Conservation (phyloP, 306 rosid species). For the Urtica urens region DNA sequence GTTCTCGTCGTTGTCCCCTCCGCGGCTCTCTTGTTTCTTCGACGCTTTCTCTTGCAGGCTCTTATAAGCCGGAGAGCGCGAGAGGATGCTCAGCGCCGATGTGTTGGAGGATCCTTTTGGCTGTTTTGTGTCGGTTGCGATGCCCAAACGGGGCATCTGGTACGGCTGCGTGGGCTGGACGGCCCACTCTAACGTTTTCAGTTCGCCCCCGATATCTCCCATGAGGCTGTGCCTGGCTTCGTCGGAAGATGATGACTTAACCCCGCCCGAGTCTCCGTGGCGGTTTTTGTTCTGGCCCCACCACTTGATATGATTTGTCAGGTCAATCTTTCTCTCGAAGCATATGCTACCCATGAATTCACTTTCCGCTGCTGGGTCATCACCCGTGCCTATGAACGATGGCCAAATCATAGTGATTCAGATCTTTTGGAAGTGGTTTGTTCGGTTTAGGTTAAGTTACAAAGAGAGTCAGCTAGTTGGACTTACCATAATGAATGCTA, state of each 20-base stretch:
- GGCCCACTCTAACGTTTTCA: slow-evolving; percentile 63
- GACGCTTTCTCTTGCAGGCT: slow-evolving; percentile 78
- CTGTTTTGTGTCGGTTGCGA: slow-evolving; percentile 37
- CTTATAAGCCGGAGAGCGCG: slow-evolving; percentile 85
- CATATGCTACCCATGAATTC: slow-evolving; percentile 51
- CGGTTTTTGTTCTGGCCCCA: slow-evolving; percentile 80
- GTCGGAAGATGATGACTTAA: slow-evolving; percentile 62
- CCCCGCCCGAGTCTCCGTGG: slow-evolving; percentile 39
- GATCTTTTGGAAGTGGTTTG: background rate
- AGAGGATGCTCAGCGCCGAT: slow-evolving; percentile 86
- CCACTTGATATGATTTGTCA: slow-evolving; percentile 86
- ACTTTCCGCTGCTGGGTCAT: slow-evolving; percentile 68
- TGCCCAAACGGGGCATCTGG: slow-evolving; percentile 79
- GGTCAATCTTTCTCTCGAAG: slow-evolving; percentile 70
- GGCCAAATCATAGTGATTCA: slow-evolving; percentile 12
- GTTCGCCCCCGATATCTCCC: slow-evolving; percentile 65
- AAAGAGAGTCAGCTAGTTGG: background rate
- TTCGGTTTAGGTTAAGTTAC: background rate
- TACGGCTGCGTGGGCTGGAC: slow-evolving; percentile 70
- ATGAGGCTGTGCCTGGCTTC: slow-evolving; percentile 46
- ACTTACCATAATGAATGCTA: slow-evolving; percentile 66
- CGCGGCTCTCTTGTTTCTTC: slow-evolving; percentile 42
- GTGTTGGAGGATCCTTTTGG: slow-evolving; percentile 39
- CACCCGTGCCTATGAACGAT: slow-evolving; percentile 41
- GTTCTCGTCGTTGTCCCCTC: slow-evolving; percentile 67